These are phyloP conservation scores for Inonotus hispidus DNA, from an alignment of 1,284 basidiomycete species.

Conservation along the genomic window DNA sequence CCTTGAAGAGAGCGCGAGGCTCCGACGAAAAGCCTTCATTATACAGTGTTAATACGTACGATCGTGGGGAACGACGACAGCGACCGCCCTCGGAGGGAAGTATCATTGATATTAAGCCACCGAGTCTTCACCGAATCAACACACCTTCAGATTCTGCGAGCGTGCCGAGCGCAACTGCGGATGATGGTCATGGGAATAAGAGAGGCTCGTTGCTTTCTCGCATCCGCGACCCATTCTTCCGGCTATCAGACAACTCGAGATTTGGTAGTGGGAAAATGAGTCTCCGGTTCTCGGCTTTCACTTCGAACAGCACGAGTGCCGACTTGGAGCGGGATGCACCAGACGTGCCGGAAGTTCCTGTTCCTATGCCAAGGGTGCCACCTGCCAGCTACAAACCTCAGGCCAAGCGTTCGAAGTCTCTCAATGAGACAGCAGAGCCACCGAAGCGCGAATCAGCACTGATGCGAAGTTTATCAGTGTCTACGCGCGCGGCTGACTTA, in stretches of 20 bases:
- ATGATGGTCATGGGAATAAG: background rate
- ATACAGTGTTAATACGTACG: conserved; percentile 1
- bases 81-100: background rate
- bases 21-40: background rate
- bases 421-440: background rate
- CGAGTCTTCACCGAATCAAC: background rate
- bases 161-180: background rate
- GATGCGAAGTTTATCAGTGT: background rate
- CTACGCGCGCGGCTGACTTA: background rate
- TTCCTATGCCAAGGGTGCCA: background rate
- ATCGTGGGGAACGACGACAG: background rate
- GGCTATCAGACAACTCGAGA: background rate
- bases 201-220: background rate
- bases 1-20: background rate
- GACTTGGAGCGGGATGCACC: conserved; percentile 4
- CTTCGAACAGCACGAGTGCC: conserved; percentile 1
- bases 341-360: background rate
- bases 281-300: conserved; percentile 7
- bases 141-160: background rate
- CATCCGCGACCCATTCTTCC: background rate
- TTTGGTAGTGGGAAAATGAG: conserved; percentile 1
- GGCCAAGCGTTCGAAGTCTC: background rate
- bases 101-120: conserved; percentile 10
- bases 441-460: background rate
- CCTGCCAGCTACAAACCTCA: background rate